Conservation (phyloP, 805 yeast genomes). For the Diddensiella santjacobensis region DNA sequence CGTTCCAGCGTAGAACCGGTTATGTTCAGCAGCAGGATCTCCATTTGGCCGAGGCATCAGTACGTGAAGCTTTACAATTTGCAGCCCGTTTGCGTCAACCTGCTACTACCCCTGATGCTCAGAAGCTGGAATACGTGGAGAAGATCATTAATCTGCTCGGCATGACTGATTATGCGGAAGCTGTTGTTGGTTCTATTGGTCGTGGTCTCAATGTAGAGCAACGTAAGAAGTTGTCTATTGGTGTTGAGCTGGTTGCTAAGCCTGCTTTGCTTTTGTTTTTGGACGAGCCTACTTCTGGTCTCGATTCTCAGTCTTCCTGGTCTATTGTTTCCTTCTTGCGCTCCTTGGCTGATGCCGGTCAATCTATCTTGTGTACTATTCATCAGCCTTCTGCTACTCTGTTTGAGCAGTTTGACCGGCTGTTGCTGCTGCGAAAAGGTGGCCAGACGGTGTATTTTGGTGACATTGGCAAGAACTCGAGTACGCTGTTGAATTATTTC, state of each 20-base stretch:
- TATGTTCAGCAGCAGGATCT: slow-evolving; percentile 80
- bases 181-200: slow-evolving; percentile 75
- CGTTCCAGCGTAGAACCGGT: slow-evolving; percentile 71
- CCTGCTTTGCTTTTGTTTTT: slow-evolving; percentile 58
- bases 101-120: slow-evolving; percentile 47
- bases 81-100: slow-evolving; percentile 74
- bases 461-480: slow-evolving; percentile 65
- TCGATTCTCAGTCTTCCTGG: slow-evolving; percentile 61
- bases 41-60: slow-evolving; percentile 65
- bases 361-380: slow-evolving; percentile 70
- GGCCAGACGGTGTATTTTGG: slow-evolving; percentile 82
- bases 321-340: slow-evolving; percentile 63
- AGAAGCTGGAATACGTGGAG: slow-evolving; percentile 66
- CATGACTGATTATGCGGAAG: slow-evolving; percentile 69
- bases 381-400: slow-evolving; percentile 75
- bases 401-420: slow-evolving; percentile 63
- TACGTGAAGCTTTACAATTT: slow-evolving; percentile 68
- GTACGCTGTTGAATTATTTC: slow-evolving; percentile 57
- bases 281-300: slow-evolving; percentile 74
- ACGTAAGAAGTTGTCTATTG: slow-evolving; percentile 63
- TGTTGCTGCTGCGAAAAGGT: slow-evolving; percentile 65
- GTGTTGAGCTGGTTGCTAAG: slow-evolving; percentile 68
- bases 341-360: slow-evolving; percentile 66
- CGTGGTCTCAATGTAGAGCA: slow-evolving; percentile 68
- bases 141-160: slow-evolving; percentile 62